Conservation (phyloP, 2,329 filamentous ascomycete genomes). For the Claviceps quebecensis region DNA sequence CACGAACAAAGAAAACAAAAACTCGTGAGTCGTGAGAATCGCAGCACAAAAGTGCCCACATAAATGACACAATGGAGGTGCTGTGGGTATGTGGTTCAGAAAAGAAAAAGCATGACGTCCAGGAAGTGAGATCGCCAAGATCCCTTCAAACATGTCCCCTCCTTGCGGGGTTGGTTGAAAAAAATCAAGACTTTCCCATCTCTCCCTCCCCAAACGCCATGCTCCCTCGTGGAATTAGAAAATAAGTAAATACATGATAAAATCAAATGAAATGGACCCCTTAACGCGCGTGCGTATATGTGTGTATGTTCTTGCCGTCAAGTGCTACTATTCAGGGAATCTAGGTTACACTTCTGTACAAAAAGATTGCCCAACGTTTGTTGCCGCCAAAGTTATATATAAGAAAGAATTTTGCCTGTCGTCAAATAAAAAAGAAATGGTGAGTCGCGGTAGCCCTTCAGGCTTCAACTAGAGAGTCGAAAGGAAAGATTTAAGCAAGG, state of each 20-base stretch:
- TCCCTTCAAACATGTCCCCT: too few relatives aligned
- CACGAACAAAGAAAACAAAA: too few relatives aligned
- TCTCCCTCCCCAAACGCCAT: neutral
- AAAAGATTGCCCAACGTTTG: slow-evolving; percentile 11
- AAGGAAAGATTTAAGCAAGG: slow-evolving; percentile 35
- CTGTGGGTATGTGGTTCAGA: too few relatives aligned
- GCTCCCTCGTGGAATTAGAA: neutral
- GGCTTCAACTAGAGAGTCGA: slow-evolving; percentile 24
- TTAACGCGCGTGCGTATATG: slow-evolving; percentile 9
- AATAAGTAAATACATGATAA: slow-evolving; percentile 7
- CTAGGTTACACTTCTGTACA: slow-evolving; percentile 18
- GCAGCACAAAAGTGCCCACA: too few relatives aligned
- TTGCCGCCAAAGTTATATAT: slow-evolving; percentile 7
- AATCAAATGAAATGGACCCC: neutral
- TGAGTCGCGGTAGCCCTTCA: slow-evolving; percentile 23
- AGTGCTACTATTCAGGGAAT: slow-evolving; percentile 9
- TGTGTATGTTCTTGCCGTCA: slow-evolving; percentile 12
- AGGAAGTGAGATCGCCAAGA: neutral
- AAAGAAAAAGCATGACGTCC: neutral
- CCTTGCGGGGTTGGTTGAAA: too few relatives aligned
- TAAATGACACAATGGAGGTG: rapidly evolving
- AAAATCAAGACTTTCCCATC: too few relatives aligned
- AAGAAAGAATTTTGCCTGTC: neutral
- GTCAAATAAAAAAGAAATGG: slow-evolving; percentile 10
- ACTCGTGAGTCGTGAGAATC: too few relatives aligned